phyloP scores from a whole-genome alignment of 2,329 filamentous ascomycete genomes.

The Epichloe typhina region DNA sequence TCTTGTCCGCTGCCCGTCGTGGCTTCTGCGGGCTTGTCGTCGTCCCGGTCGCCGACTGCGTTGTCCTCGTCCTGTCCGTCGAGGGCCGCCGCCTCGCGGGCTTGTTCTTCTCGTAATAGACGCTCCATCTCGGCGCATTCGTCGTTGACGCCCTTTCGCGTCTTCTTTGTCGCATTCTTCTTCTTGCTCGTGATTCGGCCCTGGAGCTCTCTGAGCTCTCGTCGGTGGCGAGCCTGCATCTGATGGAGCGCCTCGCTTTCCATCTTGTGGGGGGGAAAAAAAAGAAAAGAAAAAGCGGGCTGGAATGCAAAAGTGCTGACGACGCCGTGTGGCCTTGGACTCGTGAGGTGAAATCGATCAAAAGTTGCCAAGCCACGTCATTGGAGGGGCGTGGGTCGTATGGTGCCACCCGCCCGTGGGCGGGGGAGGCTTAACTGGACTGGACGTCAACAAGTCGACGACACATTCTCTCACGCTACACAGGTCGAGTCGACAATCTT shows the following conservation, averaged over 20 bases:
- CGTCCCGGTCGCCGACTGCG: neutral
- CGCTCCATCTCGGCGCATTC: slow-evolving; percentile 63
- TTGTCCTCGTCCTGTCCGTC: neutral
- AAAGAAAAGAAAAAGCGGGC: too few species aligned
- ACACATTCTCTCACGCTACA: too few species aligned
- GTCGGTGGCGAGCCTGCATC: slow-evolving; percentile 67
- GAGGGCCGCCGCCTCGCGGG: slow-evolving; percentile 39
- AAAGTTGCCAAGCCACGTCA: too few species aligned
- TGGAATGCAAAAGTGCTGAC: too few species aligned
- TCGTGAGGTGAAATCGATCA: too few species aligned
- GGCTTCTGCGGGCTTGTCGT: slow-evolving; percentile 7
- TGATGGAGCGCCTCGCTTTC: slow-evolving; percentile 53
- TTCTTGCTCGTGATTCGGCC: slow-evolving; percentile 85
- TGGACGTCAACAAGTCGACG: too few species aligned
- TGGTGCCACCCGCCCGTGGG: too few species aligned
- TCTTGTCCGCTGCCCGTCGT: neutral
- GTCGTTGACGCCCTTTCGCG: slow-evolving; percentile 57
- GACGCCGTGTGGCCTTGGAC: too few species aligned
- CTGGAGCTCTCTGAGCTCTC: slow-evolving; percentile 79
- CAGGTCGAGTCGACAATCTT: too few species aligned
- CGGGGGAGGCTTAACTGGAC: too few species aligned
- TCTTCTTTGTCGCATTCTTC: slow-evolving; percentile 89
- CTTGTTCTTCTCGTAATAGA: slow-evolving; percentile 52
- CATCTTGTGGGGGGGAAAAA: slow-evolving; percentile 10
- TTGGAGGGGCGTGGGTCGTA: too few species aligned